Percentiles rank a stretch among this genome's conserved stretches.
Conservation (phyloP, 805 yeast genomes). For the Candida anglica region DNA sequence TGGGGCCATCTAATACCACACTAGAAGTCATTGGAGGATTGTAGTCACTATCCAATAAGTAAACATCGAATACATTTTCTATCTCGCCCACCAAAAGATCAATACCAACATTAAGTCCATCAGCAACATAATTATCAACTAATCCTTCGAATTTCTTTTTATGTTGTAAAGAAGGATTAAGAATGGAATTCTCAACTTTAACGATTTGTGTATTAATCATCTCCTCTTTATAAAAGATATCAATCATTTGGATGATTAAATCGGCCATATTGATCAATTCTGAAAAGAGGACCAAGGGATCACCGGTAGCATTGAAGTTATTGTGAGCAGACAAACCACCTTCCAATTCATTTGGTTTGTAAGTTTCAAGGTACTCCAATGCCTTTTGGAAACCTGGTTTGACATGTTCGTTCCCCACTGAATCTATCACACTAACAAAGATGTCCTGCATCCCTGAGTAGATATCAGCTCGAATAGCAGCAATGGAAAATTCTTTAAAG, state of each 20-base stretch:
- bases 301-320: constrained; percentile 1
- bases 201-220: constrained; percentile 55
- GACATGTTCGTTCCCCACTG: constrained; percentile 72
- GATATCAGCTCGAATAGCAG: constrained; percentile 27
- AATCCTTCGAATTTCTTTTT: constrained; percentile 78
- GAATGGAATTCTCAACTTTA: constrained; percentile 69
- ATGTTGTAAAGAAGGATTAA: constrained; percentile 70
- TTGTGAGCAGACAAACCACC: constrained; percentile 18
- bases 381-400: constrained; percentile 83
- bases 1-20: constrained; percentile 29
- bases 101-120: constrained; percentile 89
- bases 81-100: constrained; percentile 83
- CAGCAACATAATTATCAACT: constrained; percentile 87
- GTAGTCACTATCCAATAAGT: constrained; percentile 60
- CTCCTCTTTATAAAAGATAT: constrained; percentile 86
- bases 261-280: constrained; percentile 93
- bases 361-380: constrained; percentile 59
- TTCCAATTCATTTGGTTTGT: constrained; percentile 52
- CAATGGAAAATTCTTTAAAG: constrained; percentile 31
- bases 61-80: constrained; percentile 52
- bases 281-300: constrained; percentile 77
- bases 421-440: constrained; percentile 60
- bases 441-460: constrained; percentile 50
- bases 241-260: constrained; percentile 85
- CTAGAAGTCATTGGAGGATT: constrained; percentile 37